phyloP scores from a whole-genome alignment of 495 filamentous ascomycete genomes.

The Echria macrotheca region DNA sequence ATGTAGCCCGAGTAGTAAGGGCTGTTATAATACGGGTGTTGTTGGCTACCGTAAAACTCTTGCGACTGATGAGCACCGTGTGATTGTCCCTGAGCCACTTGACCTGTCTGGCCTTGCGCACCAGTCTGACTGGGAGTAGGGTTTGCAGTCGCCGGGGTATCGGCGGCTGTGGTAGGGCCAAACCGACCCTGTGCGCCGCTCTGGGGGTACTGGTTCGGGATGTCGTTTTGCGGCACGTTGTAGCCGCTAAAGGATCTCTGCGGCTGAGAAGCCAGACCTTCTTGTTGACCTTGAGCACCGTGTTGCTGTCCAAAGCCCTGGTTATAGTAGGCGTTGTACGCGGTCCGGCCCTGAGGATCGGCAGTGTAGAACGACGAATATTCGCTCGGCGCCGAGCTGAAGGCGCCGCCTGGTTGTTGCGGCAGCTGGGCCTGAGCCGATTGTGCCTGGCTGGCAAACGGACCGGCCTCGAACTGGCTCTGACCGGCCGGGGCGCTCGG shows the following conservation, averaged over 20 bases:
- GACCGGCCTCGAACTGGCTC: constrained; percentile 36
- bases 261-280: constrained; percentile 56
- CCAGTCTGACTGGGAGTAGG: constrained; percentile 60
- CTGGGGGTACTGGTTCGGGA: constrained; percentile 67
- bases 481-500: constrained; percentile 38
- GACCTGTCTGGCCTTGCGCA: constrained; percentile 47
- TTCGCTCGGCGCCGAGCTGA: constrained; percentile 71
- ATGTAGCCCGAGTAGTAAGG: constrained; percentile 78
- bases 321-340: constrained; percentile 74
- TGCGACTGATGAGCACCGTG: constrained; percentile 55
- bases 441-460: constrained; percentile 58
- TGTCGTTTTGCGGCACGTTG: constrained; percentile 64
- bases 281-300: constrained; percentile 59
- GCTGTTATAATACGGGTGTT: constrained; percentile 73
- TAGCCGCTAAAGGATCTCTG: constrained; percentile 72
- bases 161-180: constrained; percentile 55
- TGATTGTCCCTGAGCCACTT: constrained; percentile 54
- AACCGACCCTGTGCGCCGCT: constrained; percentile 49
- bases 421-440: constrained; percentile 48
- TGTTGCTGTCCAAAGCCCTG: constrained; percentile 67
- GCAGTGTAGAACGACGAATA: constrained; percentile 83
- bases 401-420: constrained; percentile 49
- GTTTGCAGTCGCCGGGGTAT: constrained; percentile 77
- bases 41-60: constrained; percentile 62
- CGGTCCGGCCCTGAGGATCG: constrained; percentile 68